phyloP scores from a whole-genome alignment of 2,329 filamentous ascomycete species.

The Hypoxylon sp. region DNA sequence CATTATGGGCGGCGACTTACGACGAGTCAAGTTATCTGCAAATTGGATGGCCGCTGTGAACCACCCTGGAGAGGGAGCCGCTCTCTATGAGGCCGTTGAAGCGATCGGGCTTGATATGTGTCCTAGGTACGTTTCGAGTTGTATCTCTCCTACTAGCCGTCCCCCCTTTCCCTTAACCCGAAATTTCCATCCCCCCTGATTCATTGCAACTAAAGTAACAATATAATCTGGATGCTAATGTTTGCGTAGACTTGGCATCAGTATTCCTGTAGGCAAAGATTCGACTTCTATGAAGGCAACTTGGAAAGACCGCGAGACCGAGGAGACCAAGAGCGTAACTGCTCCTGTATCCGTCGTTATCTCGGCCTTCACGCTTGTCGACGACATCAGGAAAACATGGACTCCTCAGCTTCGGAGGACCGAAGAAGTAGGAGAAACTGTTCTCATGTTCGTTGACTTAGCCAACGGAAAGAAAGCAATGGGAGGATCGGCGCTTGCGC shows the following conservation, averaged over 20 bases:
- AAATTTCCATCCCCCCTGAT: background rate
- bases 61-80: conserved; percentile 90
- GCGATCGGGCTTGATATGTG: conserved; percentile 94
- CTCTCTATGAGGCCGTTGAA: conserved; percentile 93
- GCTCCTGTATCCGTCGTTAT: conserved; percentile 92
- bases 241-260: conserved; percentile 73
- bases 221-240: conserved; percentile 10
- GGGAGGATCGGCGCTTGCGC: conserved; percentile 90
- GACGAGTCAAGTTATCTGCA: conserved; percentile 86
- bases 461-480: conserved; percentile 82
- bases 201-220: too few species aligned
- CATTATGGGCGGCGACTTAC: conserved; percentile 74
- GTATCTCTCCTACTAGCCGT: background rate
- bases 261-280: conserved; percentile 96
- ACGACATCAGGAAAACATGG: conserved; percentile 87
- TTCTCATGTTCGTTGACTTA: conserved; percentile 91
- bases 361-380: conserved; percentile 87
- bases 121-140: conserved; percentile 62
- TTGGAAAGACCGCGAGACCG: conserved; percentile 79
- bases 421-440: conserved; percentile 88
- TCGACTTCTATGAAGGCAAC: conserved; percentile 99
- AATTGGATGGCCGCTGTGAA: conserved; percentile 99
- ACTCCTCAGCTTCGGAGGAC: conserved; percentile 85
- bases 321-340: conserved; percentile 83
- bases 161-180: background rate